A percentile compares a stretch with the other conserved stretches of the same genome.
Conservation (phyloP, 192 early-diverging fungal species). For the Entomortierella beljakovae region DNA sequence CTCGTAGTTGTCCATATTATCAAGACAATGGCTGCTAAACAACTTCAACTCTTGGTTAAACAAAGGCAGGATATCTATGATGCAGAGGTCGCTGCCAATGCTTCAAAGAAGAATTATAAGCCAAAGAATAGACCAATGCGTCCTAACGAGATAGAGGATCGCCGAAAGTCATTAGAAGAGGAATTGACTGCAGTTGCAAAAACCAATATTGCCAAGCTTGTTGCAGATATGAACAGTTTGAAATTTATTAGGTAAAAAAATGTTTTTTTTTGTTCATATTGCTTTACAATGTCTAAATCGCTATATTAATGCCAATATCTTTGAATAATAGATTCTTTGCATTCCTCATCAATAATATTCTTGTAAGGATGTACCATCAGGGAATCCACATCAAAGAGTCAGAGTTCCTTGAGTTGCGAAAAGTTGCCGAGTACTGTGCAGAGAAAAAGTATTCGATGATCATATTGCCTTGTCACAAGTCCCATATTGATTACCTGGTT, state of each 20-base stretch:
- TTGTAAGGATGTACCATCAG: conserved; percentile 86
- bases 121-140: conserved; percentile 46
- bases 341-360: conserved; percentile 77
- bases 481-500: conserved; percentile 88
- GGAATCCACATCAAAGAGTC: conserved; percentile 85
- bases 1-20: conserved; percentile 11
- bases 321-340: conserved; percentile 67
- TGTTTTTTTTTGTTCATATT: neutral
- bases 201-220: conserved; percentile 63
- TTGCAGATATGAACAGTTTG: conserved; percentile 74
- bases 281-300: conserved; percentile 1
- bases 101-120: conserved; percentile 49
- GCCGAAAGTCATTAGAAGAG: conserved; percentile 49
- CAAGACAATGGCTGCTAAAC: conserved; percentile 42
- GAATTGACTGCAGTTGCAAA: conserved; percentile 68
- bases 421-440: conserved; percentile 65
- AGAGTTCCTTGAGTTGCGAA: conserved; percentile 76
- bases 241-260: conserved; percentile 67
- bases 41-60: conserved; percentile 36
- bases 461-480: conserved; percentile 87
- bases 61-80: conserved; percentile 50
- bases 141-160: conserved; percentile 41
- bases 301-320: conserved; percentile 11
- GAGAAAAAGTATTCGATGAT: conserved; percentile 80
- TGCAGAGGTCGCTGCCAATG: conserved; percentile 55